Base-by-base conservation (phyloP, 192 early-diverging fungal genomes). In the Coemansia sp. region DNA sequence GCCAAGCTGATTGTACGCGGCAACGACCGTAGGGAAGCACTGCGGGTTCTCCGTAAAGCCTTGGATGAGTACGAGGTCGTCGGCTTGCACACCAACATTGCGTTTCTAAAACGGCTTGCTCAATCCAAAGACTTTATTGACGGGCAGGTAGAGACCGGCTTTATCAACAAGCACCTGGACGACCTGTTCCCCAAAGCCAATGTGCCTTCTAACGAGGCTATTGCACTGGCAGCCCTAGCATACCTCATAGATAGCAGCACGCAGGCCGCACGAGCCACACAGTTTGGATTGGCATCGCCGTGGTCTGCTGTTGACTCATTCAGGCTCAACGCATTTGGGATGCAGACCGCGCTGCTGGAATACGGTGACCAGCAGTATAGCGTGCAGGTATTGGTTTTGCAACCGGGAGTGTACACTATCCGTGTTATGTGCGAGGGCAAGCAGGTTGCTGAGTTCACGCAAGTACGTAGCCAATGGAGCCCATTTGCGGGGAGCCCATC, bases 81-180 rank as follows among this genome's bases (percentile, higher is more conserved):
- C 8, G 95, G 95, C 5, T 80, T 88, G 49, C 84, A 88, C 65
- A 98, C 95, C 20, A 98, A 98, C 78, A 91, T 98, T 55, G 86
- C 86, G 33, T 98, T 98, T 67, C 82, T 98, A 45, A 83, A 88
- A 60, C 79, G 77, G 3, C 82, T 98, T 19, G 84, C 86, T 0
- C 55, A 82, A 12, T 90, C 93, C 66, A 87, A 88, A 4, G 86
- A 84, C 15, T 98, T 98, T 63, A 82, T 91, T 55, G 75, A 80
- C 35, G 95, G 86, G 37, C 85, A 94, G 50, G 89, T 98, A 11
- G 93, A 96, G 65, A 98, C 95, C 19, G 93, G 93, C 1, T 98
- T 93, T 65, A 98, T 98, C 74, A 64, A 86, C 80, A 86, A 91
- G 72, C 82, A 86, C 66, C 74, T 84, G 56, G 53, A 67, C 7